phyloP scores from a whole-genome alignment of 495 filamentous ascomycete genomes.

The Tuber brumale region DNA sequence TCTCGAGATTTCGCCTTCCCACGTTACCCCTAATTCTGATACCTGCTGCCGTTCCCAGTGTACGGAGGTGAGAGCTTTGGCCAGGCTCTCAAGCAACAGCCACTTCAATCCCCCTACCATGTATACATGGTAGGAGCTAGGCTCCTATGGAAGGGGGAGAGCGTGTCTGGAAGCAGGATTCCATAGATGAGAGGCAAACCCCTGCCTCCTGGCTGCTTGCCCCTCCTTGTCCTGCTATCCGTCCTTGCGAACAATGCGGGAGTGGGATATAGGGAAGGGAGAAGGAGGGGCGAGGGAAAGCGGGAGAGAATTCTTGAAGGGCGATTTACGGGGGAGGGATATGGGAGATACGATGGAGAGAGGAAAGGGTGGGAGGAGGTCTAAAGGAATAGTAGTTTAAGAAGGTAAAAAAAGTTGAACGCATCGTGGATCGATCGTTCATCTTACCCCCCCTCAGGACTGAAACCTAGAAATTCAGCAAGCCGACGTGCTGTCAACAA shows the following conservation, averaged over 20 bases:
- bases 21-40: not conserved
- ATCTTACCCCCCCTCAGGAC: slow-evolving; percentile 8
- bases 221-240: not conserved
- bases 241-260: not conserved
- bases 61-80: not conserved
- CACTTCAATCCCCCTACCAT: not conserved
- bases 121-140: not conserved
- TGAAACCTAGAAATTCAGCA: slow-evolving; percentile 13
- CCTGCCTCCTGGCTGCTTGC: not conserved
- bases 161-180: not conserved
- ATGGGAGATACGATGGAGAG: not conserved
- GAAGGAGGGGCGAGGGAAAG: not conserved
- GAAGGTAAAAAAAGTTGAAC: slow-evolving; percentile 2
- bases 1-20: not conserved
- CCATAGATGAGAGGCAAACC: not conserved
- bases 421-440: slow-evolving; percentile 19
- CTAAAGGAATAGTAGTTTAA: not conserved
- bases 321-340: slow-evolving; percentile 5
- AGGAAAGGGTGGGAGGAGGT: not conserved
- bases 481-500: slow-evolving; percentile 30
- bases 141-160: not conserved
- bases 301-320: not conserved
- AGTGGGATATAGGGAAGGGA: not conserved
- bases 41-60: not conserved
- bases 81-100: not conserved